Evolutionary conservation across 1,139 yeast species (phyloP), one percentile per base, ranked within the genome.

Genomic region (Arxiozyma slooffiae): DNA sequence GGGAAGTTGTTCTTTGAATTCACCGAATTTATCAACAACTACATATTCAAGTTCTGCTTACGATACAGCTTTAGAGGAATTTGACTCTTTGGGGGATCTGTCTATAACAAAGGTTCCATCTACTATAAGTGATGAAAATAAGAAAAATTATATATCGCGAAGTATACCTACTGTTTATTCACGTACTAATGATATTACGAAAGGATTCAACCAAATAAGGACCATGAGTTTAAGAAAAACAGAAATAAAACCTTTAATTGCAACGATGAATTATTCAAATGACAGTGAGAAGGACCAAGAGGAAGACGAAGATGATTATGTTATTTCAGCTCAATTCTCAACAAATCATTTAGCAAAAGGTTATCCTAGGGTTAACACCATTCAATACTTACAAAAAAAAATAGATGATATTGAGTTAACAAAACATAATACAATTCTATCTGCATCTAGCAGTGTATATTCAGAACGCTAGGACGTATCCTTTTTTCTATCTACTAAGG

Each of bases 61-160:
- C 9, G 48, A 30, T 11, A 24, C 48, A 1, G 40, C 44, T 17
- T 52, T 49, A 6, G 58, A 53, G 14, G 55, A 54, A 4, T 54
- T 53, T 39, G 40, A 40, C 16, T 57, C 60, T 3, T 56, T 59
- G 2, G 30, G 22, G 1, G 58, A 53, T 21, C 50, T 56, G 6
- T 47, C 55, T 18, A 50, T 54, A 14, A 53, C 55, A 8, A 48
- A 41, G 38, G n/a, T 45, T n/a, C 50, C 50, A 5, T 37, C 46
- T 17, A 21, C 22, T 16, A 38, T 53, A 9, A 51, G 48, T 38
- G 48, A 48, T 8, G 36, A 34, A 18, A 18, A 21, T 20, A 30
- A 20, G 18, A 34, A 30, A 21, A 41, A 16, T 16, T 16, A 22
- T 16, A 17, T n/a, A 37, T 37, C 46, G 5, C 40, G 22, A n/a